A percentile compares a stretch with the other conserved stretches of the same genome.
phyloP scores from a whole-genome alignment of 805 yeast genomes.

The Kuraishia capsulata region DNA sequence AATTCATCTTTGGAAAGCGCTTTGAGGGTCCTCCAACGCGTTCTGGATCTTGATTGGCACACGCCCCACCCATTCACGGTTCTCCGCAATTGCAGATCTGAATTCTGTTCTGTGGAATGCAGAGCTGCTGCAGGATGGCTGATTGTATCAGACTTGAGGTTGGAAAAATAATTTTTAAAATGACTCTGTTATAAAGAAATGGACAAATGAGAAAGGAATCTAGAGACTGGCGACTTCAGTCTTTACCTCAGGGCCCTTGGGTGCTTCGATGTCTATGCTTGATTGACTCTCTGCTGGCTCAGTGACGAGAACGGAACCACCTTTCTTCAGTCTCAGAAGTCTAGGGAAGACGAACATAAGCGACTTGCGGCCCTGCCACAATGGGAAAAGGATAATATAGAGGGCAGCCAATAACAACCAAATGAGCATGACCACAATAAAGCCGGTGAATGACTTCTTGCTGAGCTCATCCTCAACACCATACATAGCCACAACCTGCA shows the following conservation, averaged over 20 bases:
- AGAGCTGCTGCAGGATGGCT: no score
- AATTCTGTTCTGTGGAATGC: no score
- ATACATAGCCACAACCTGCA: slow-evolving; percentile 22
- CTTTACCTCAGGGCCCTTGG: neutral
- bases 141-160: no score
- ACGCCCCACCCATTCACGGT: no score
- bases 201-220: no score
- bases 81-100: no score
- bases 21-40: no score
- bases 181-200: no score
- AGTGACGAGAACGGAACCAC: neutral
- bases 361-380: slow-evolving; percentile 21
- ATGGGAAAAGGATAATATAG: slow-evolving; percentile 27
- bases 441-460: slow-evolving; percentile 24
- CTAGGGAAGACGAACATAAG: neutral
- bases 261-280: neutral
- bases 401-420: slow-evolving; percentile 25
- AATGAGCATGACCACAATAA: slow-evolving; percentile 27
- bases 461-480: slow-evolving; percentile 25
- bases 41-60: no score
- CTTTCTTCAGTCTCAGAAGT: neutral
- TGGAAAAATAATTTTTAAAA: no score
- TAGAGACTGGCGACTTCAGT: no score
- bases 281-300: neutral
- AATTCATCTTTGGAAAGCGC: no score